Conservation (phyloP, 768 basidiomycete species). For the Lactifluus piperatus region DNA sequence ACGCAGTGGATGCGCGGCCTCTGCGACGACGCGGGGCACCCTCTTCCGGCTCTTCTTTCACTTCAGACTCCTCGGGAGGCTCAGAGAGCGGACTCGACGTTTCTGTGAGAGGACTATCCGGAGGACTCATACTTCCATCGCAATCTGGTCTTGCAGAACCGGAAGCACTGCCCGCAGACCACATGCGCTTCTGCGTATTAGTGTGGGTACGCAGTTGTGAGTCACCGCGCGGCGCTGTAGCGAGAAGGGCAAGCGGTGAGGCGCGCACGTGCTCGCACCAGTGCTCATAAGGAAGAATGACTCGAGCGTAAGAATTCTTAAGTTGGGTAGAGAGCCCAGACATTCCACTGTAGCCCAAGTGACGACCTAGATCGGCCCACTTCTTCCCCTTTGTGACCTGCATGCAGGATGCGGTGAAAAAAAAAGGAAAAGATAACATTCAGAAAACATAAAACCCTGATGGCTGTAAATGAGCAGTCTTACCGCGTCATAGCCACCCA, state of each 20-base stretch:
- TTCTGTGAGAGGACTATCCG: slow-evolving; percentile 67
- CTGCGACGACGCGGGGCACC: slow-evolving; percentile 38
- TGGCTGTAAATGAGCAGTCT: slow-evolving; percentile 24
- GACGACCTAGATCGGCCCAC: slow-evolving; percentile 82
- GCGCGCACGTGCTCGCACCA: slow-evolving; percentile 72
- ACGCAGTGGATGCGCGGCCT: slow-evolving; percentile 42
- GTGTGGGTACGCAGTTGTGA: slow-evolving; percentile 41
- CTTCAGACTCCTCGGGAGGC: slow-evolving; percentile 68
- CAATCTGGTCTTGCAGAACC: slow-evolving; percentile 21
- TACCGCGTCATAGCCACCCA: slow-evolving; percentile 85
- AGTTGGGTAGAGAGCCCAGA: slow-evolving; percentile 81
- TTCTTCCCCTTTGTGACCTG: slow-evolving; percentile 79
- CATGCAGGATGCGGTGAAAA: background rate
- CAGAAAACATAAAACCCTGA: background rate
- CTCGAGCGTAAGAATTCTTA: slow-evolving; percentile 80
- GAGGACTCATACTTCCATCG: slow-evolving; percentile 36
- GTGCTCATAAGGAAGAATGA: slow-evolving; percentile 94
- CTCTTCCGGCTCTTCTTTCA: slow-evolving; percentile 43
- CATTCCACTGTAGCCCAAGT: slow-evolving; percentile 74
- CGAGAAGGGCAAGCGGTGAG: slow-evolving; percentile 39
- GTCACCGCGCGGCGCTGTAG: slow-evolving; percentile 20
- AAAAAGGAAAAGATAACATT: background rate
- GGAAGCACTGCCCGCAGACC: slow-evolving; percentile 29
- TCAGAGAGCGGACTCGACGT: slow-evolving; percentile 75
- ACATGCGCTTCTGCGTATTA: slow-evolving; percentile 40